Base-by-base conservation (phyloP, 2,329 filamentous ascomycete genomes). In the Aspergillus costaricaensis region DNA sequence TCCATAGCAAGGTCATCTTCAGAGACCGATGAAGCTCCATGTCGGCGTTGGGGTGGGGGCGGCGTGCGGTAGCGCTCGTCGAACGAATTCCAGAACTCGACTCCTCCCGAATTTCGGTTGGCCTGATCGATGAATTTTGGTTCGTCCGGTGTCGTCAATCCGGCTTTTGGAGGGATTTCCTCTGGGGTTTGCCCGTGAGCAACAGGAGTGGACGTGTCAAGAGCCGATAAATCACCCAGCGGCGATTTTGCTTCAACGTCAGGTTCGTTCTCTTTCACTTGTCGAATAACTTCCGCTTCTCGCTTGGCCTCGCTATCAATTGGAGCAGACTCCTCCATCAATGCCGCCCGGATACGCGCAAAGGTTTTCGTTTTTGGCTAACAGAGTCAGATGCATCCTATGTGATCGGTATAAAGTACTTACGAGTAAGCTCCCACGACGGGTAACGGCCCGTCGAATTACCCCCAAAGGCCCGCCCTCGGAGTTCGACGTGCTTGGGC, bases 321-420 rank as follows among this genome's bases (percentile, higher is more conserved):
- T 0, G 95, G 95, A 0, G 92, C 87, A 15, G 86, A 85, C 78
- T 99, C 95, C 78, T 99, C 95, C 59, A 91, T 83, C 0, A 99
- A 83, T 3, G 92, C 92, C 8, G 94, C 95, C 62, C 91, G 88
- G 66, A 99, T 96, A 10, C 95, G 89, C 5, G 93, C 92, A 75
- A 99, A 99, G 0, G 90, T 92, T 78, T 96, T 96, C 0, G 94
- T 95, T 81, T 98, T 99, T 12, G 96, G 95, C 91, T 96, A 67
- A 56, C 3, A 10, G 19, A 5, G 54, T 65, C 25, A 57, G 60
- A 54, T 10, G 52, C 21, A 25, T 56, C 36, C 10, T 56, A 21
- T 41, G 27, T 32, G 27, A 43, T 21, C 38, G n/a, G n/a, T 36
- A 15, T 36, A 27, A 19, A 47, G 41, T 27, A 79, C 88, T 74